These are phyloP conservation scores for Vanrija sp. DNA, from an alignment of 1,284 basidiomycete genomes.

Conservation along the genomic window DNA sequence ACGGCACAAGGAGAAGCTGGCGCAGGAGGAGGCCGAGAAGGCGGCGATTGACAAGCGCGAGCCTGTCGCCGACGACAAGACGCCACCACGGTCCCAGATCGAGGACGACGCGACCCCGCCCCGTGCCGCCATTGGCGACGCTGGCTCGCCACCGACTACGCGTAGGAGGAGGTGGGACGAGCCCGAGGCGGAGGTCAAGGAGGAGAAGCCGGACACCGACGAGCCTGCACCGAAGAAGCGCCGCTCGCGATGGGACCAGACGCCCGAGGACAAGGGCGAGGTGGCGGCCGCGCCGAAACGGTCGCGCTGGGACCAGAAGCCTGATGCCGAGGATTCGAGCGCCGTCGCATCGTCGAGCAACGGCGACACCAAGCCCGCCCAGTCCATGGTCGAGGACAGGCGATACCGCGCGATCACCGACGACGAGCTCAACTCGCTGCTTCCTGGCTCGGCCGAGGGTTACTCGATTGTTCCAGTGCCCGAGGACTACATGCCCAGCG, in stretches of 20 bases:
- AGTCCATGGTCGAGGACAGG: constrained; percentile 90
- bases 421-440: constrained; percentile 87
- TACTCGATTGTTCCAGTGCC: constrained; percentile 92
- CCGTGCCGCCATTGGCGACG: constrained; percentile 55
- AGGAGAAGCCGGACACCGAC: constrained; percentile 49
- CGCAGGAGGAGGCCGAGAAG: constrained; percentile 58
- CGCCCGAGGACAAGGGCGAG: constrained; percentile 50
- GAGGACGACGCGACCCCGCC: constrained; percentile 31
- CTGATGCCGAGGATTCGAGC: constrained; percentile 29
- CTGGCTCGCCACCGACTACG: constrained; percentile 55
- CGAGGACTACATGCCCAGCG: constrained; percentile 77
- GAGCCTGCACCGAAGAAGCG: constrained; percentile 73
- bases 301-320: constrained; percentile 48
- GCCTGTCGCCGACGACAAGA: constrained; percentile 32
- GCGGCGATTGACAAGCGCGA: constrained; percentile 63
- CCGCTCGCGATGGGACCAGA: constrained; percentile 95
- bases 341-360: constrained; percentile 51
- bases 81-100: constrained; percentile 25
- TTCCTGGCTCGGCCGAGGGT: constrained; percentile 69
- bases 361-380: constrained; percentile 52
- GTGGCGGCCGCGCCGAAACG: constrained; percentile 63
- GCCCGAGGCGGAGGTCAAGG: constrained; percentile 42
- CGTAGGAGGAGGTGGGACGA: constrained; percentile 83
- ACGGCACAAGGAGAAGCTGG: constrained; percentile 79
- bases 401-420: constrained; percentile 92